Conservation (phyloP, 1,284 basidiomycete species). For the Leccinum griseonigrum region DNA sequence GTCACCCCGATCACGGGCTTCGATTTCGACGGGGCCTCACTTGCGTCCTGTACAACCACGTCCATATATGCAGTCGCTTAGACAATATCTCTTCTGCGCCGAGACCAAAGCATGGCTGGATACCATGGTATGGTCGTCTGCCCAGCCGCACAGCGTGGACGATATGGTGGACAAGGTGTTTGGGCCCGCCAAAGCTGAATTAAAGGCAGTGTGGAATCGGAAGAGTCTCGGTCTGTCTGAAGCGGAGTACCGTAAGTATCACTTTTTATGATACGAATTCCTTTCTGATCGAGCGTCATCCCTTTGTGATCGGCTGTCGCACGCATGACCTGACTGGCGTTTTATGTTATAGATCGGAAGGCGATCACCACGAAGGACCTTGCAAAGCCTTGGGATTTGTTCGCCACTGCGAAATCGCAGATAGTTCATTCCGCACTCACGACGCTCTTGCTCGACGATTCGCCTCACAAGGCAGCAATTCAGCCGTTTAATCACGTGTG, state of each 20-base stretch:
- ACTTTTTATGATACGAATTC: not conserved
- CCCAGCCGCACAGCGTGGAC: conserved; percentile 75
- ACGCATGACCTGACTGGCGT: conserved; percentile 4
- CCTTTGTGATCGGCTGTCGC: not conserved
- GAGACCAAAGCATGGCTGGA: conserved; percentile 63
- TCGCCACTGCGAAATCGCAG: conserved; percentile 16
- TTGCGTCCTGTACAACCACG: conserved; percentile 42
- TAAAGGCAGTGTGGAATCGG: conserved; percentile 75
- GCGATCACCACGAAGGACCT: conserved; percentile 76
- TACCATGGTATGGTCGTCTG: conserved; percentile 86
- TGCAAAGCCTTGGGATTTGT: conserved; percentile 60
- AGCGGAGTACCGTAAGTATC: conserved; percentile 58
- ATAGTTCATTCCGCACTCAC: conserved; percentile 57
- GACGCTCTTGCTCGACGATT: conserved; percentile 82
- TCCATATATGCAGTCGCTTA: conserved; percentile 70
- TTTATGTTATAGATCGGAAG: conserved; percentile 50
- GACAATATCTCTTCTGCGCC: conserved; percentile 60
- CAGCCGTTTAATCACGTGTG: conserved; percentile 83
- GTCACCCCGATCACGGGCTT: conserved; percentile 30
- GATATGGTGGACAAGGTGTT: conserved; percentile 68
- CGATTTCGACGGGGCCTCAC: conserved; percentile 31
- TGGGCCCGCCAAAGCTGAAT: conserved; percentile 38
- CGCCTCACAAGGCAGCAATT: conserved; percentile 68
- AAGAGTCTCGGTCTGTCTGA: conserved; percentile 67
- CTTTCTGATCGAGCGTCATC: not conserved